Conservation (phyloP, 2,329 filamentous ascomycete species). For the Drechslerella stenobrocha region DNA sequence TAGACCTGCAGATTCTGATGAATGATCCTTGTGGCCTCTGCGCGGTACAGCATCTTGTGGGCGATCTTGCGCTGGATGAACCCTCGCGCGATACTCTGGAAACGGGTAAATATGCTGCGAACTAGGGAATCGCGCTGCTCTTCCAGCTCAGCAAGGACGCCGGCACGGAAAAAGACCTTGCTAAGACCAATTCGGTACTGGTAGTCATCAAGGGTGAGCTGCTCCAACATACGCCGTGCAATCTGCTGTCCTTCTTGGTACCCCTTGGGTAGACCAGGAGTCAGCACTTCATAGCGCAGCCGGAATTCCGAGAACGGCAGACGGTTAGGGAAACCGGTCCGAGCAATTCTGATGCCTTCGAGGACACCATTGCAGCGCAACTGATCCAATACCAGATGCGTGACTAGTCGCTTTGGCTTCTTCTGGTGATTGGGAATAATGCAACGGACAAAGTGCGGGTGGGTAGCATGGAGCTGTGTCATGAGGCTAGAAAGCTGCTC, state of each 20-base stretch:
- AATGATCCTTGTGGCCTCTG: conserved; percentile 91
- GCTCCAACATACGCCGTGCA: conserved; percentile 83
- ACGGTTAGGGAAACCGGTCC: conserved; percentile 94
- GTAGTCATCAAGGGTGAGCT: conserved; percentile 78
- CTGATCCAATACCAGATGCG: conserved; percentile 91
- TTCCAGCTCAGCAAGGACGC: conserved; percentile 93
- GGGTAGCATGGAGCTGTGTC: conserved; percentile 89
- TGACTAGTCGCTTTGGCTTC: conserved; percentile 86
- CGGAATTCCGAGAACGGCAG: conserved; percentile 91
- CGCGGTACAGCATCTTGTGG: conserved; percentile 89
- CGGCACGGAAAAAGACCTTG: conserved; percentile 97
- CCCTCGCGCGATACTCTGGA: conserved; percentile 88
- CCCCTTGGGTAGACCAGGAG: conserved; percentile 80
- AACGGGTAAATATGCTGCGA: conserved; percentile 86
- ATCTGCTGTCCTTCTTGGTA: conserved; percentile 88
- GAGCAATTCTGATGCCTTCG: conserved; percentile 96
- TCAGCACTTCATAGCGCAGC: conserved; percentile 93
- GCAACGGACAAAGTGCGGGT: conserved; percentile 96
- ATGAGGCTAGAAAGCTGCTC: conserved; percentile 97
- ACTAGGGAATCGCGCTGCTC: conserved; percentile 92
- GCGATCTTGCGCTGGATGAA: conserved; percentile 85
- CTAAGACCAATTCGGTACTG: conserved; percentile 92
- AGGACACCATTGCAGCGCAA: conserved; percentile 98
- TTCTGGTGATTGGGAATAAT: conserved; percentile 99
- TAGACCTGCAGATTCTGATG: conserved; percentile 94